Conservation (phyloP, 176 grass and related monocot genomes). For the Microstegium vimineum region DNA sequence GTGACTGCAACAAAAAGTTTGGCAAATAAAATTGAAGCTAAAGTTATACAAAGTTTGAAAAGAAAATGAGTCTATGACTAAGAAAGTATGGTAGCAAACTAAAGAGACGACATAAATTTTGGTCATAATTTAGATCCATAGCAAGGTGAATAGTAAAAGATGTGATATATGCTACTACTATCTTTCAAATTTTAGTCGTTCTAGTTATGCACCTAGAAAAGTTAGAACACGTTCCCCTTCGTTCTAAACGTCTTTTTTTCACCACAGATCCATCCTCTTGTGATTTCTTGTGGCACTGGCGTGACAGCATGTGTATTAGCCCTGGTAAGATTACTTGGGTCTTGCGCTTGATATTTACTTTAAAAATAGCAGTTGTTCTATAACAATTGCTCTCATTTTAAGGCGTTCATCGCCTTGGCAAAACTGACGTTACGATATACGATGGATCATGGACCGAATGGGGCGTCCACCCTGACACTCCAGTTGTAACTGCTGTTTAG, state of each 20-base stretch:
- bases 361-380: background rate
- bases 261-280: conserved; percentile 49
- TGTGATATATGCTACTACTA: background rate
- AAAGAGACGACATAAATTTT: too few species aligned
- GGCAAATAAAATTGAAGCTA: too few species aligned
- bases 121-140: too few species aligned
- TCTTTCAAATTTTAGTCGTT: too few species aligned
- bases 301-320: too few species aligned
- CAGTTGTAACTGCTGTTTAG: conserved; percentile 51
- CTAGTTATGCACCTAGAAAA: too few species aligned
- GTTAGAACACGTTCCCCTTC: too few species aligned
- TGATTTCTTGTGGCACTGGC: conserved; percentile 80
- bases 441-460: conserved; percentile 93
- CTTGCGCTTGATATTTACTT: background rate
- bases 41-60: too few species aligned
- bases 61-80: too few species aligned
- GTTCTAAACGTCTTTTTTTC: too few species aligned
- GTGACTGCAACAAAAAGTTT: too few species aligned
- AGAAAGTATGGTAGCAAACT: too few species aligned
- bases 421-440: conserved; percentile 68
- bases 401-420: conserved; percentile 77
- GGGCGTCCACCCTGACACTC: conserved; percentile 70
- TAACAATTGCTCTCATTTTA: conserved; percentile 21
- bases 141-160: background rate
- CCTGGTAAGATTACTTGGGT: conserved; percentile 43